Conservation (phyloP, 148 eudicot species). For the Camellia japonica region DNA sequence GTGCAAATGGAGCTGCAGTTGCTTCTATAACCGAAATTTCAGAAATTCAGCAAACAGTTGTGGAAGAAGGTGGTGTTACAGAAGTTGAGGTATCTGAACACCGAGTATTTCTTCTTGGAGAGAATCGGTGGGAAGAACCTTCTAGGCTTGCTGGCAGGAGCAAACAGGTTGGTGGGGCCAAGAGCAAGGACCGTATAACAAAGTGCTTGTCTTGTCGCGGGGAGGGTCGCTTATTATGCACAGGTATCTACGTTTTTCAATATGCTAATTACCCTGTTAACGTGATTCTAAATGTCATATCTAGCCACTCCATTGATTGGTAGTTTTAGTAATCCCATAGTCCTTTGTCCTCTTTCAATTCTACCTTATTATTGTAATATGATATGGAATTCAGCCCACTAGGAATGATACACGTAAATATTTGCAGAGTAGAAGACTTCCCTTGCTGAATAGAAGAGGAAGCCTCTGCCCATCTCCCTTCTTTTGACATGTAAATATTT, state of each 20-base stretch:
- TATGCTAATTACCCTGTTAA: not conserved
- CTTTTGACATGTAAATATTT: too few species aligned
- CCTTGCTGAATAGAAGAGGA: too few species aligned
- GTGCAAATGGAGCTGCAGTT: conserved; percentile 57
- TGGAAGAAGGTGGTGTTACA: conserved; percentile 32
- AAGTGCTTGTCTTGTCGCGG: conserved; percentile 78
- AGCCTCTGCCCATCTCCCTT: too few species aligned
- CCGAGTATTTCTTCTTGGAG: conserved; percentile 90
- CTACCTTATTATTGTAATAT: not conserved
- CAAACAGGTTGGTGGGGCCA: conserved; percentile 29
- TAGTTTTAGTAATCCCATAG: not conserved
- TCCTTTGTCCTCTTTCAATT: not conserved
- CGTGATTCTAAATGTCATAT: too few species aligned
- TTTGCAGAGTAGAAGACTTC: not conserved
- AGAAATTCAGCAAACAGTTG: conserved; percentile 42
- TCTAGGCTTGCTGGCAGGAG: conserved; percentile 56
- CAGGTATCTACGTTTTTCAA: conserved; percentile 44
- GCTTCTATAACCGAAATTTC: conserved; percentile 35
- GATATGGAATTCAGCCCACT: not conserved
- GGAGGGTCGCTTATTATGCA: conserved; percentile 78
- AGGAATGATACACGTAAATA: not conserved
- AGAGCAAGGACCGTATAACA: conserved; percentile 25
- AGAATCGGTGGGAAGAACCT: conserved; percentile 96
- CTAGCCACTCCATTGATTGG: not conserved
- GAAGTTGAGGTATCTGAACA: conserved; percentile 30